Percentiles rank a stretch among this genome's conserved stretches.
Conservation (phyloP, 495 filamentous ascomycete species). For the Amniculicola lignicola region DNA sequence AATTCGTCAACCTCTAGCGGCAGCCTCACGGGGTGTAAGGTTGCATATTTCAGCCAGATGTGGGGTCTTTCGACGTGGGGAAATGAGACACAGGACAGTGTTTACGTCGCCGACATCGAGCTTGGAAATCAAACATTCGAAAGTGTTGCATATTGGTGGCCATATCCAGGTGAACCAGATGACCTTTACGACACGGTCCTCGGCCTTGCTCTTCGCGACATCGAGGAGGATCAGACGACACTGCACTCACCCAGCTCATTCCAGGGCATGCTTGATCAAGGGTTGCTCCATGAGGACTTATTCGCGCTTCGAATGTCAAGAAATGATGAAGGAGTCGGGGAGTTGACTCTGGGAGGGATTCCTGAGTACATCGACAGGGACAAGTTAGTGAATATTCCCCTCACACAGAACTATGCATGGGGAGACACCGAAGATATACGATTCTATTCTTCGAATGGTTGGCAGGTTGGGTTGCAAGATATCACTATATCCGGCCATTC, state of each 20-base stretch:
- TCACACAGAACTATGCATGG: constrained; percentile 5
- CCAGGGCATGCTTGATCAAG: constrained; percentile 13
- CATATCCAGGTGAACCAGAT: background rate
- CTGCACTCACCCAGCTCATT: constrained; percentile 9
- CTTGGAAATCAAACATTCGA: constrained; percentile 10
- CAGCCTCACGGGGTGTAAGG: constrained; percentile 3
- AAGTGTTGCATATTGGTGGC: constrained; percentile 1
- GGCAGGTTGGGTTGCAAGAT: constrained; percentile 1
- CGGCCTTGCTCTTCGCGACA: constrained; percentile 6
- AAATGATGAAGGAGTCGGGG: constrained; percentile 5
- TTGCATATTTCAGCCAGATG: background rate
- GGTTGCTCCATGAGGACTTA: constrained; percentile 3
- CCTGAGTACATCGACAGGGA: background rate
- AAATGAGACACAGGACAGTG: constrained; percentile 1
- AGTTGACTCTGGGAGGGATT: constrained; percentile 10
- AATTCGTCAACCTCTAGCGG: constrained; percentile 9
- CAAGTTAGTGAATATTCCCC: constrained; percentile 12
- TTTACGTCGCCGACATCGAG: constrained; percentile 6
- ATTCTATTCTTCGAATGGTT: constrained; percentile 7
- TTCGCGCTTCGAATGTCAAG: constrained; percentile 8
- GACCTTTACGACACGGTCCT: constrained; percentile 10
- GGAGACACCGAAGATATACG: background rate
- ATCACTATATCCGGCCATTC: constrained; percentile 1
- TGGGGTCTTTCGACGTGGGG: constrained; percentile 3
- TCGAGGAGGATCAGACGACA: constrained; percentile 1